These are phyloP conservation scores for Amanita pseudoporphyria DNA, from an alignment of 768 basidiomycete species.

Conservation along the genomic window DNA sequence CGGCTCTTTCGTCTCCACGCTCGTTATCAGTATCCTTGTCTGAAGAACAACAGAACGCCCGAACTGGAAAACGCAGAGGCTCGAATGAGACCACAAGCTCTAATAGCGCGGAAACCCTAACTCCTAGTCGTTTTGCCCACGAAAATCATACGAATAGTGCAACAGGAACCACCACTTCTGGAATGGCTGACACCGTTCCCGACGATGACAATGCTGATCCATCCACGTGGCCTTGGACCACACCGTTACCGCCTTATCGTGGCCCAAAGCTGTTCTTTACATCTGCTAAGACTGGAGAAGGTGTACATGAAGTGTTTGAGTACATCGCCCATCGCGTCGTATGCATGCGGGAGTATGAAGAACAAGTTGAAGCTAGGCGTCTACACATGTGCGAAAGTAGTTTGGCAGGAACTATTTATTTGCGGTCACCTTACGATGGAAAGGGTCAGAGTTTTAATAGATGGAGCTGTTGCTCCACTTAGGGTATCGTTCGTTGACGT, in stretches of 20 bases:
- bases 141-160: conserved; percentile 11
- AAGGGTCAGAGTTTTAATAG: neutral
- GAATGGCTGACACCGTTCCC: neutral
- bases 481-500: neutral
- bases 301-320: conserved; percentile 66
- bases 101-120: conserved; percentile 46
- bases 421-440: neutral
- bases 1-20: conserved; percentile 49
- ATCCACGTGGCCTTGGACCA: conserved; percentile 7
- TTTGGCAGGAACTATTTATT: conserved; percentile 25
- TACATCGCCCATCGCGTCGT: conserved; percentile 62
- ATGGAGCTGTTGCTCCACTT: neutral
- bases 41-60: conserved; percentile 15
- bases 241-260: conserved; percentile 27
- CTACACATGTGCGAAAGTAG: conserved; percentile 29
- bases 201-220: neutral
- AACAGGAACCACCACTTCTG: neutral
- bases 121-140: conserved; percentile 46
- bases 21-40: conserved; percentile 17
- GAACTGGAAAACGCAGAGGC: conserved; percentile 15
- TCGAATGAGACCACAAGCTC: conserved; percentile 31
- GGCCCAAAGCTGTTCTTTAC: conserved; percentile 66
- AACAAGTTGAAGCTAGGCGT: conserved; percentile 37
- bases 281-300: conserved; percentile 70
- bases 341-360: conserved; percentile 58